These are phyloP conservation scores for Vanrija humicola DNA, from an alignment of 1,284 basidiomycete genomes.

Conservation along the genomic window DNA sequence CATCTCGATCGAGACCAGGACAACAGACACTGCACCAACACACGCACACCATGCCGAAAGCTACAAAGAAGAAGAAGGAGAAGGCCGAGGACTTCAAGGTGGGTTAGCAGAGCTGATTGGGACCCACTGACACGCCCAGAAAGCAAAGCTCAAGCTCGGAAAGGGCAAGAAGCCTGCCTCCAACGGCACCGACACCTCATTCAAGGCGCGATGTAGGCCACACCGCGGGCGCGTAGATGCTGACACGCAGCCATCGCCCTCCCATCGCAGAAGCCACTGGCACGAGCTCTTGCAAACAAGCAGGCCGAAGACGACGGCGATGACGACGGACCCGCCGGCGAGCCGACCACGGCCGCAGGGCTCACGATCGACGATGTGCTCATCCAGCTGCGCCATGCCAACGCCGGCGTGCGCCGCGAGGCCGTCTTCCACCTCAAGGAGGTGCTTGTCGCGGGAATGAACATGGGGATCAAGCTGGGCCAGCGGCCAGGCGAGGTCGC, in stretches of 20 bases:
- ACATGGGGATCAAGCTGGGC: slow-evolving; percentile 52
- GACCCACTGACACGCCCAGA: slow-evolving; percentile 54
- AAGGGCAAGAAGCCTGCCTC: slow-evolving; percentile 79
- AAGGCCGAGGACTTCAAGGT: slow-evolving; percentile 85
- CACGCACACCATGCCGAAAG: slow-evolving; percentile 68
- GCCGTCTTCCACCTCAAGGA: slow-evolving; percentile 77
- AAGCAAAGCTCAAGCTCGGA: slow-evolving; percentile 93
- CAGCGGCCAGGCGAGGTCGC: slow-evolving; percentile 54
- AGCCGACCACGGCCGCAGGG: slow-evolving; percentile 70
- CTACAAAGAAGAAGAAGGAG: slow-evolving; percentile 76
- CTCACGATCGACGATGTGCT: slow-evolving; percentile 75
- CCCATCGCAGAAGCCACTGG: slow-evolving; percentile 65
- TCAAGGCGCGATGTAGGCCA: slow-evolving; percentile 78
- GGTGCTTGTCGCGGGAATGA: slow-evolving; percentile 64
- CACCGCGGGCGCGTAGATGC: neutral
- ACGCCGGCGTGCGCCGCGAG: slow-evolving; percentile 69
- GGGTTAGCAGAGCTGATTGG: slow-evolving; percentile 16
- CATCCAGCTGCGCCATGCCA: slow-evolving; percentile 78
- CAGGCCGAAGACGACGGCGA: slow-evolving; percentile 16
- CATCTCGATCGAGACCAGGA: too few species aligned
- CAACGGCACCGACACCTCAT: slow-evolving; percentile 92
- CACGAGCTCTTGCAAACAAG: slow-evolving; percentile 26
- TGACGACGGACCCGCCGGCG: slow-evolving; percentile 55
- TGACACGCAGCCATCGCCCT: slow-evolving; percentile 71
- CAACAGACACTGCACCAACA: neutral